Evolutionary conservation across 106 monocot species (phyloP), one percentile per base, ranked within the genome.

Genomic region (Phalaenopsis aphrodite): DNA sequence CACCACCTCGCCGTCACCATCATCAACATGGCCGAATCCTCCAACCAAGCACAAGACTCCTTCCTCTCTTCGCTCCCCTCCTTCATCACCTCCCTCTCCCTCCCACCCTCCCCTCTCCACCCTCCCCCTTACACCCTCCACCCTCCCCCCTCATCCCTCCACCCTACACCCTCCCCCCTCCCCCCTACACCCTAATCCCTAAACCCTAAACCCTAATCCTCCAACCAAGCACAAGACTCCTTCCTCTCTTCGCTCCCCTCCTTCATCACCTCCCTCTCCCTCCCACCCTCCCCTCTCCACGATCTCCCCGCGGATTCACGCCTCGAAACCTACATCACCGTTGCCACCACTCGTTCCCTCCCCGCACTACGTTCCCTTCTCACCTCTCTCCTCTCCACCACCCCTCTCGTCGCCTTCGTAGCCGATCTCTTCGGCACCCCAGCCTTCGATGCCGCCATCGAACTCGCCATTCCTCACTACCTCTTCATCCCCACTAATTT

Each of bases 1-100:
- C 84, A 89, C 75, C 64, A 76, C 76, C 12, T 91, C 86, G 24
- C 82, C 49, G 83, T 87, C 83, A 91, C 94, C 76, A 38, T 94
- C 84, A 74, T 88, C 49, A 57, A 76, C 67, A 61, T 67, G 65
- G 5, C 75, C 43, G 82, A 55, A 65, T 37, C 43, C 30, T 23
- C 49, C 47, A 77, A 78, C 75, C 65, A 55, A 42, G 78, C 81
- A 42, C 72, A 78, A 9, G 2, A 74, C 38, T n/a, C 79, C 66
- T 36, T 85, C 49, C 82, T 93, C 78, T 47, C 82, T 69, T 15
- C n/a, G n/a, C n/a, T n/a, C n/a, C 81, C 38, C 90, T 87, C 15
- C 18, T 65, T 48, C 77, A 65, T 84, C 75, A 72, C 75, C 76
- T 48, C 58, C 72, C 45, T 78, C 56, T 8, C 43, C 12, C 86